Base-by-base conservation (phyloP, 2,329 filamentous ascomycete genomes). In the Trichoderma simmonsii region DNA sequence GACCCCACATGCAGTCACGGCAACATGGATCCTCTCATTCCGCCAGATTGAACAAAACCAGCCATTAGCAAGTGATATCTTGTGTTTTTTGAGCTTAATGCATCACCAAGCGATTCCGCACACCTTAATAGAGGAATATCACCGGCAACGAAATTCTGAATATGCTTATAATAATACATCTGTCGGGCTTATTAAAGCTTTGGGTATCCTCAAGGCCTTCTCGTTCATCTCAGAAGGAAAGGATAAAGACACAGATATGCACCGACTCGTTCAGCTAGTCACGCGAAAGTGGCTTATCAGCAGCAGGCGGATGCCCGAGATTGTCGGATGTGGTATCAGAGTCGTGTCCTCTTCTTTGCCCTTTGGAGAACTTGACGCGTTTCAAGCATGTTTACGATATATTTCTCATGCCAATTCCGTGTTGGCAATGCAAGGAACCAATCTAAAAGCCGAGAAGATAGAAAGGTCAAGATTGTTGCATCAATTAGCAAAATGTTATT, bases 261-360 rank as follows among this genome's bases (percentile, higher is more conserved):
- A 82, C 71, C 75, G 78, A 14, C 77, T 82, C 0, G 79, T 81
- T 3, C 80, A 82, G 59, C 54, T 81, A 28, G 76, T 78, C 0
- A 79, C 78, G 0, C 78, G 72, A 21, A 80, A 78, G 59, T 80
- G 79, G 75, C 76, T 81, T 24, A 9, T 67, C 4, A 54, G 14
- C 26, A 30, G 32, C 0, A 4, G 48, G 11, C n/a, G 21, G 21
- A 6, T 51, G 48, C 2, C n/a, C 11, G 18, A 59, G 32, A 30
- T 43, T 28, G 51, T 6, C 11, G 51, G 15, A 59, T 1, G 26
- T n/a, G 24, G 11, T 14, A 51, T 51, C 21, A 24, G 2, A 51
- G 3, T 24, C 21, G 9, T 51, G 9, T 6, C 11, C 14, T 12
- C 2, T 21, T 3, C 3, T 21, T 14, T 6, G 2, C 48, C 48